Base-by-base conservation (phyloP, 2,329 filamentous ascomycete genomes). In the Curvularia sp. region DNA sequence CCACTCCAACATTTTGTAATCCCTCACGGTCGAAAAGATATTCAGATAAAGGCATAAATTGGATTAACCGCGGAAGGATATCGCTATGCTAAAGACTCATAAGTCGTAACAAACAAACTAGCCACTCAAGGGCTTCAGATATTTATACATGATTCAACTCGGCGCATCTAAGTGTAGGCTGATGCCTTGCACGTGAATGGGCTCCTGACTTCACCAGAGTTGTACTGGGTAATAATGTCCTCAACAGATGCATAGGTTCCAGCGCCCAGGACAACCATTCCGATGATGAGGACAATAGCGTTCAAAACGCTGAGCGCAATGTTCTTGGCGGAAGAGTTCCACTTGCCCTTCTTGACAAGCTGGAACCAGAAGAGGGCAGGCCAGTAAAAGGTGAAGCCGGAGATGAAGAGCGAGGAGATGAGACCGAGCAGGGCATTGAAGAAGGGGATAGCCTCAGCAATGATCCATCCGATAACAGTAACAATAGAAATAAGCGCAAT, bases 391-490 rank as follows among this genome's bases (percentile, higher is more conserved):
- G 86, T 88, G 76, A 91, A 91, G 84, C 88, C 90, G 44, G 82
- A 86, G 38, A 85, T 87, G 65, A 90, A 90, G 2, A 90, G 77
- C 5, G 87, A 69, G 3, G 74, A 77, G 54, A 91, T 85, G 39
- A 92, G 77, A 33, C 85, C 86, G n/a, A 92, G 80, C 3, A 92
- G 80, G 49, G 86, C 84, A 72, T 86, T 87, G 79, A 92, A 92
- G 56, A 88, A 85, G 0, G 89, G 89, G 15, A 92, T 89, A 0
- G 87, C 86, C 71, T 89, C 84, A 8, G 89, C 88, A 56, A 92
- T 88, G 63, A 92, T 78, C 82, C 87, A 90, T 3, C 88, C 87
- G 6, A 91, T 65, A 26, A 86, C 68, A 81, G 88, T 91, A 28
- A 89, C 75, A 33, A 70, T 66, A 1, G 83, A 70, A 0, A 85